Base-by-base conservation (phyloP, 2,329 filamentous ascomycete genomes). In the Botrytis tulipae region DNA sequence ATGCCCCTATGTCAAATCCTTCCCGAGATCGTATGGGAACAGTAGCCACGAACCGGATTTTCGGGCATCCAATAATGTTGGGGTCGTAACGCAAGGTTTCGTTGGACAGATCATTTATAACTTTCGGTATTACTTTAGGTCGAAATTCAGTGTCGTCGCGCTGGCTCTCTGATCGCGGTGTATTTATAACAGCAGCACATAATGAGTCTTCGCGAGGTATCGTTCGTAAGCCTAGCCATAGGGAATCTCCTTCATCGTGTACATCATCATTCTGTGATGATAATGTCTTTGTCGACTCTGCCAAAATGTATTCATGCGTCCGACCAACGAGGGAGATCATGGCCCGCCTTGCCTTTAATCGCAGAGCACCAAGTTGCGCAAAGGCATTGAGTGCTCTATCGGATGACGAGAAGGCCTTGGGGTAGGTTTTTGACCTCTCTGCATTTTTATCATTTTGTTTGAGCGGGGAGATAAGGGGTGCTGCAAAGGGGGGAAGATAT, bases 321-420 rank as follows among this genome's bases (percentile, higher is more conserved):
- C 76, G 75, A 48, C 78, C 76, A 48, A 78, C 75, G 9, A 80
- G 73, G 37, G 84, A 85, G 35, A 87, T 82, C 76, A 88, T 83
- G 62, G 81, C 83, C 35, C 86, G 82, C 73, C 84, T 83, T 35
- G 83, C 83, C 35, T 82, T 80, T 65, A 88, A 79, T 0, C 85
- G 82, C 18, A 88, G 80, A 0, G 86, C 83, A 18, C 83, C 84
- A 25, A 88, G 81, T 78, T 88, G 87, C 1, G 86, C 80, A 71
- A 84, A 82, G 3, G 83, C 82, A 20, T 82, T 82, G 29, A 87
- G 82, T 40, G 82, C 83, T 3, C 83, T 84, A 77, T 84, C 82
- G 80, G 22, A 84, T 82, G 79, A 84, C 37, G 76, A 75, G 29
- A 54, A 57, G 20, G 70, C 60, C 61, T 67, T 72, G 4, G 48